These are phyloP conservation scores for Vigna angularis DNA, from an alignment of 306 rosid species.

Conservation along the genomic window DNA sequence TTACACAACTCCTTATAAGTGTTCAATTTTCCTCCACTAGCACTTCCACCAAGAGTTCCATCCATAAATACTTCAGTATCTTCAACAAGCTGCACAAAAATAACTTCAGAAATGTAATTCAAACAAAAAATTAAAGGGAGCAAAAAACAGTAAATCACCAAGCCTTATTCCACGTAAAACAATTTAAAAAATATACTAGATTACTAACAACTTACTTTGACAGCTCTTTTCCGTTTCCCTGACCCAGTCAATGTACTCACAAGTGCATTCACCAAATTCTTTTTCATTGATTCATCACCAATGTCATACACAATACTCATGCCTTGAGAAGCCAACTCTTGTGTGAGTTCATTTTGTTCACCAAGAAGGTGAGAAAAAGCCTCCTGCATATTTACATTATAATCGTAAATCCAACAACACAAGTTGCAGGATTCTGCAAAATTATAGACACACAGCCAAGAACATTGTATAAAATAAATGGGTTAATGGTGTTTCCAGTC, in stretches of 20 bases:
- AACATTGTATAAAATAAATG: constrained; percentile 28
- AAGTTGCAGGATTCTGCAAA: constrained; percentile 31
- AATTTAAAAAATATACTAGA: constrained; percentile 19
- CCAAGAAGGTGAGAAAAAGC: constrained; percentile 94
- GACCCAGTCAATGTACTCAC: constrained; percentile 88
- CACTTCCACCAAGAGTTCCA: constrained; percentile 86
- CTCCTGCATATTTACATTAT: constrained; percentile 69
- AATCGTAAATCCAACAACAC: constrained; percentile 37
- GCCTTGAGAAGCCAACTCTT: constrained; percentile 98
- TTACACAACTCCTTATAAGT: constrained; percentile 96
- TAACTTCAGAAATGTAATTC: constrained; percentile 26
- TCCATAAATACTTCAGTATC: constrained; percentile 95
- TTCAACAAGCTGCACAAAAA: constrained; percentile 77
- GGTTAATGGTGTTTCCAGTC: neutral
- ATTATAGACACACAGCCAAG: constrained; percentile 19
- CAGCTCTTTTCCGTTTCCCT: constrained; percentile 90
- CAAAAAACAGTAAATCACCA: constrained; percentile 6
- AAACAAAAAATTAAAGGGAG: constrained; percentile 25
- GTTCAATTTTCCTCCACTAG: constrained; percentile 84
- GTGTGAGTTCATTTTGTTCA: constrained; percentile 96
- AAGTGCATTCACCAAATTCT: constrained; percentile 85
- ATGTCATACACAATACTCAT: constrained; percentile 99
- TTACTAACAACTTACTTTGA: constrained; percentile 69
- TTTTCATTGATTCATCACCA: constrained; percentile 89
- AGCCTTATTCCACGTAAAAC: constrained; percentile 3